Evolutionary conservation across 2,329 filamentous ascomycete species (phyloP).

Genomic region (Cladophialophora yegresii): DNA sequence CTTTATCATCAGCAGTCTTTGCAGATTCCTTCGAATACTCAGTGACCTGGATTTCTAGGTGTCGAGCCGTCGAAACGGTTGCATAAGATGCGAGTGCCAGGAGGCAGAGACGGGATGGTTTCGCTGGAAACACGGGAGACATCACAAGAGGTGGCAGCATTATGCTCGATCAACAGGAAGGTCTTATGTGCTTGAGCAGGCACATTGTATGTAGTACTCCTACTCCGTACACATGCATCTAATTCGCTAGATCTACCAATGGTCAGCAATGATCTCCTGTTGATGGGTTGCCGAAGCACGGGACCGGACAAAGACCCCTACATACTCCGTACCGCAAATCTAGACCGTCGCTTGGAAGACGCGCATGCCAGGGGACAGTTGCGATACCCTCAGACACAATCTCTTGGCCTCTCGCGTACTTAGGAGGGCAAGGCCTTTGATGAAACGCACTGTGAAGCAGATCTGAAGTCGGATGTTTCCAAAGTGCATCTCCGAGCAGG

Average conservation of each 20-base stretch:
- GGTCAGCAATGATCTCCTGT: not conserved
- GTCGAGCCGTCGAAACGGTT: not conserved
- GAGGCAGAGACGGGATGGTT: not conserved
- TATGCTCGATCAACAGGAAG: not conserved
- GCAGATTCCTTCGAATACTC: not conserved
- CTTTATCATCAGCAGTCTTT: not conserved
- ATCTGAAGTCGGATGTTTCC: constrained; percentile 5
- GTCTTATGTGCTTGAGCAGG: not conserved
- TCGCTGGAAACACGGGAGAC: not conserved
- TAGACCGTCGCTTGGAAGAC: not conserved
- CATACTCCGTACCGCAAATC: not conserved
- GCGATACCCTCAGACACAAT: not conserved
- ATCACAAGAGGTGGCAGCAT: not conserved
- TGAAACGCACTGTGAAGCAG: constrained; percentile 5
- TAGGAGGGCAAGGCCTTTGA: not conserved
- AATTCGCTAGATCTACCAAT: not conserved
- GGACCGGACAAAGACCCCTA: not conserved
- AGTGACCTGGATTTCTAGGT: not conserved
- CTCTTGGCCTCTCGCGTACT: not conserved
- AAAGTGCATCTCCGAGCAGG: not conserved
- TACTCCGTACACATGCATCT: not conserved
- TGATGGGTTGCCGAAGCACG: not conserved
- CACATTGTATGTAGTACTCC: too few relatives aligned
- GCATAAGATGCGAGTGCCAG: not conserved
- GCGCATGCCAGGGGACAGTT: not conserved